phyloP scores from a whole-genome alignment of 768 basidiomycete genomes.

The Mycena galericulata region DNA sequence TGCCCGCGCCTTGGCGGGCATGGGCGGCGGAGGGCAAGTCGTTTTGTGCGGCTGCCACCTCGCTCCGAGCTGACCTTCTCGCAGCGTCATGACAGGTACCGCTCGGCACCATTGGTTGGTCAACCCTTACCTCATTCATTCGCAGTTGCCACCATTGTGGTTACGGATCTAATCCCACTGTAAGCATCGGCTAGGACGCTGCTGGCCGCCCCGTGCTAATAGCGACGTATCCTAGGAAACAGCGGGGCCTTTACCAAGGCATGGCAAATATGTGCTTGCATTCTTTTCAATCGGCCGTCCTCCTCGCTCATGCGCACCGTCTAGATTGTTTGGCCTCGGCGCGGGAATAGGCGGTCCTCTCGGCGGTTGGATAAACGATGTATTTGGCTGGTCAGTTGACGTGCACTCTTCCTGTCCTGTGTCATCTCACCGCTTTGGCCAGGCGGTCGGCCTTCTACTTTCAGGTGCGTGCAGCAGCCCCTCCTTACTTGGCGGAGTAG shows the following conservation, averaged over 20 bases:
- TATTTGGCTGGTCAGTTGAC: constrained; percentile 80
- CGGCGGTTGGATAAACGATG: constrained; percentile 89
- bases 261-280: constrained; percentile 82
- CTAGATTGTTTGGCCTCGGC: constrained; percentile 86
- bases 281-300: constrained; percentile 28
- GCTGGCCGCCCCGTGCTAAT: constrained; percentile 15
- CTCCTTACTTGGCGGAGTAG: constrained; percentile 29
- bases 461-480: constrained; percentile 65
- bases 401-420: constrained; percentile 1
- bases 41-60: constrained; percentile 35
- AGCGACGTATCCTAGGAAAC: constrained; percentile 63
- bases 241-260: constrained; percentile 92
- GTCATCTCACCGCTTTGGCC: constrained; percentile 35
- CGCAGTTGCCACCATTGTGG: constrained; percentile 83
- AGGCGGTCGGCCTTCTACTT: constrained; percentile 91
- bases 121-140: constrained; percentile 41
- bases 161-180: constrained; percentile 92
- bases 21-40: constrained; percentile 91
- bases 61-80: constrained; percentile 40
- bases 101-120: constrained; percentile 33
- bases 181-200: constrained; percentile 52
- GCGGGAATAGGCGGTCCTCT: constrained; percentile 84
- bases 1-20: constrained; percentile 88
- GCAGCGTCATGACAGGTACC: constrained; percentile 86
- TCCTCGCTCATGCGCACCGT: constrained; percentile 23